phyloP scores from a whole-genome alignment of 345 rosid genomes.

The Hypericum perforatum region DNA sequence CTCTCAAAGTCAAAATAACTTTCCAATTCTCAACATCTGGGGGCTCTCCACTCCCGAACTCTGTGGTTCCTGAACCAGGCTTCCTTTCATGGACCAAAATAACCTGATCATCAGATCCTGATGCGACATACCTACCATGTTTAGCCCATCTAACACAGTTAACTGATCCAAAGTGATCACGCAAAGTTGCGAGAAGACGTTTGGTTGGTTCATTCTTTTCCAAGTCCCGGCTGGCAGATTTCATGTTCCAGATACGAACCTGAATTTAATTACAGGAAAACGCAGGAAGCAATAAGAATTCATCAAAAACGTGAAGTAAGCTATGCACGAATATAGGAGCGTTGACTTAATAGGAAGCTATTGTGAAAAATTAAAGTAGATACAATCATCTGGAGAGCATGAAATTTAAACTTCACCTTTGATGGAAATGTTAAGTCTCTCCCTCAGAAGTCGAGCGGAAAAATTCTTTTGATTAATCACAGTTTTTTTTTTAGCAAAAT shows the following conservation, averaged over 20 bases:
- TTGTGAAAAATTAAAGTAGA: no score
- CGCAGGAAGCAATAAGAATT: not conserved
- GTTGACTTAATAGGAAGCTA: no score
- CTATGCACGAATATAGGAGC: no score
- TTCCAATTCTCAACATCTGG: slow-evolving; percentile 99
- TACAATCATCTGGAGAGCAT: no score
- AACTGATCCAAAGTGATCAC: slow-evolving; percentile 99
- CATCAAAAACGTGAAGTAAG: not conserved
- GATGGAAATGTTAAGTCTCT: no score
- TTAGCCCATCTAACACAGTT: slow-evolving; percentile 99
- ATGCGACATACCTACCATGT: slow-evolving; percentile 79
- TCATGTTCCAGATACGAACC: slow-evolving; percentile 97
- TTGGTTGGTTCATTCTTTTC: slow-evolving; percentile 46
- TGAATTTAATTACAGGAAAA: slow-evolving; percentile 16
- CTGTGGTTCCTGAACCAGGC: slow-evolving; percentile 96
- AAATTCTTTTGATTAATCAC: no score
- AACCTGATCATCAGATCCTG: slow-evolving; percentile 96
- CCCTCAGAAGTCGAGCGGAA: no score
- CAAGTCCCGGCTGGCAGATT: slow-evolving; percentile 57
- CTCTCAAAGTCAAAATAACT: slow-evolving; percentile 89
- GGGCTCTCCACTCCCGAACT: slow-evolving; percentile 96
- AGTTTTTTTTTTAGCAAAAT: no score
- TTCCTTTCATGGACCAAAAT: slow-evolving; percentile 87
- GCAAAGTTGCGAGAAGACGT: slow-evolving; percentile 89
- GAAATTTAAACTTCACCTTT: no score